phyloP scores from a whole-genome alignment of 73 alveolate genomes.

The Paramecium sonneborni region DNA sequence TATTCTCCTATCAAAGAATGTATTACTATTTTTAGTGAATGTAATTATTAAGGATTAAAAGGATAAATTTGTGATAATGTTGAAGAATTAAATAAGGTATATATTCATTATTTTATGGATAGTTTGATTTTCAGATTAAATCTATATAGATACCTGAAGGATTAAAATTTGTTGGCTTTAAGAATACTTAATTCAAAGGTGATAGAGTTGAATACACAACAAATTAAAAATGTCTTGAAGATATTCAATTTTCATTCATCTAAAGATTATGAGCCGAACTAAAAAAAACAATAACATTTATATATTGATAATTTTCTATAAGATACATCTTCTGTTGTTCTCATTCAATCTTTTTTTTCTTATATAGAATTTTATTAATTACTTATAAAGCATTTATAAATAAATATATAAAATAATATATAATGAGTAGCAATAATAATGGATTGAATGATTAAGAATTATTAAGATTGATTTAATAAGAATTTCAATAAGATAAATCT shows the following conservation, averaged over 20 bases:
- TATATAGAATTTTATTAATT: background rate
- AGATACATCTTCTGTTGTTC: too few species aligned
- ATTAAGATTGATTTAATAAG: background rate
- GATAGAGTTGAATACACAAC: background rate
- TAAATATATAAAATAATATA: background rate
- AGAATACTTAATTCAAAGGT: slow-evolving; percentile 8
- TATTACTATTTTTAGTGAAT: slow-evolving; percentile 35
- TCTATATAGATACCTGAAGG: slow-evolving; percentile 31
- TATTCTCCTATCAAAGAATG: slow-evolving; percentile 12
- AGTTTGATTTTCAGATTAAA: slow-evolving; percentile 23
- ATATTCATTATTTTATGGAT: background rate
- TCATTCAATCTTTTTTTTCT: background rate
- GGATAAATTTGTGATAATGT: background rate
- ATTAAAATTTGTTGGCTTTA: slow-evolving; percentile 12
- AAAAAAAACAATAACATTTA: background rate
- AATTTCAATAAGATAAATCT: background rate
- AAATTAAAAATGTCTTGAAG: background rate
- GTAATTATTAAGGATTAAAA: background rate
- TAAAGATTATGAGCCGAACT: slow-evolving; percentile 4
- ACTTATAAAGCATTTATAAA: background rate
- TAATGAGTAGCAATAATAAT: slow-evolving; percentile 2
- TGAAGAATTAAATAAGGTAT: slow-evolving; percentile 35
- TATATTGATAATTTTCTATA: background rate
- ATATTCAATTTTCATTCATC: slow-evolving; percentile 14
- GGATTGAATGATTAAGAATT: slow-evolving; percentile 6